Evolutionary conservation across 148 eudicot species (phyloP), one percentile per base, ranked within the genome.

Genomic region (Gaultheria prostrata): DNA sequence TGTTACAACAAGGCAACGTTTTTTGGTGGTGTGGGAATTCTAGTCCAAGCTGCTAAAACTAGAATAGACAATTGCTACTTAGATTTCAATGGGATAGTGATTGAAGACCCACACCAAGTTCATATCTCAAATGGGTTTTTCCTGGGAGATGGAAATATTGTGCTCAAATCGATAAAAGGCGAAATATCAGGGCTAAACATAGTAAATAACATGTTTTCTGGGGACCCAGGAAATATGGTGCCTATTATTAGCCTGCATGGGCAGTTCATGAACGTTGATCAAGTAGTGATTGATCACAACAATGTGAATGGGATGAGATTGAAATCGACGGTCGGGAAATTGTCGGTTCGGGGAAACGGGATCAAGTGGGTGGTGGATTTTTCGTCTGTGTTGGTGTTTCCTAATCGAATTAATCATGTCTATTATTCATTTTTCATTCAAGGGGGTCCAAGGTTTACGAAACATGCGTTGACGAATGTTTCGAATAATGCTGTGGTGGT

Each of bases 1-100:
- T 90, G 90, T 71, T 90, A 90, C 74, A 88, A 88, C 79, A 90
- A 90, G 73, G 92, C 92, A 1, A 84, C 90, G 2, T 78, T 0
- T 63, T 90, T 88, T 59, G 90, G 92, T 3, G 92, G 92, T 3
- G 84, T 88, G 1, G 90, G 92, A 2, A 86, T 90, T 76, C 45
- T 86, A 26, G 86, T 88, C 8, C 85, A 86, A 78, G 81, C 90
- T 1, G 89, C 79, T 24, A 85, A 86, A 56, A 86, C 85, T 3
- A 76, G 92, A 74, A 80, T 90, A 12, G 84, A 73, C 28, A 85
- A 86, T 78, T 82, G 86, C 77, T 90, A 90, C 81, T 32, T 90
- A 33, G 92, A 90, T 82, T 90, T 69, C 63, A 90, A 88, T 54
- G 30, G 85, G 14, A 83, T 90, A 33, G 88, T 88, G 13, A 79